phyloP scores from a whole-genome alignment of 73 alveolate genomes.

The Paramecium sonneborni region DNA sequence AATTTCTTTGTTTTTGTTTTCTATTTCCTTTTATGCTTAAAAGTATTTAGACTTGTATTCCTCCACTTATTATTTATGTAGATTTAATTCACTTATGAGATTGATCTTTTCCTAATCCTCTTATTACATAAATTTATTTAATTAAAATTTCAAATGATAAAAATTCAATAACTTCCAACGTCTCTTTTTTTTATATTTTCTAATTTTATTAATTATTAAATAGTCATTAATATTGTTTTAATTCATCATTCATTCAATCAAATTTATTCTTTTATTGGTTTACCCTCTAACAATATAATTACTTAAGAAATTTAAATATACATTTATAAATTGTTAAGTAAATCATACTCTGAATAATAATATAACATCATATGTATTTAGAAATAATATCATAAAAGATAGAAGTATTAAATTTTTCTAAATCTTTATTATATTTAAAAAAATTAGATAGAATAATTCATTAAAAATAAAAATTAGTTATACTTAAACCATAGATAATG shows the following conservation, averaged over 20 bases:
- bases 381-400: no score
- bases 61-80: neutral
- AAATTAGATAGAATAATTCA: no score
- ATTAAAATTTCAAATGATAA: neutral
- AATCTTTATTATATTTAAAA: no score
- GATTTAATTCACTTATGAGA: neutral
- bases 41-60: neutral
- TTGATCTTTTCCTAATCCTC: neutral
- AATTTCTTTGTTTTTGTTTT: neutral
- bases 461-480: no score
- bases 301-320: no score
- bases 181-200: neutral
- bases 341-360: no score
- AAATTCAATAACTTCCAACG: neutral
- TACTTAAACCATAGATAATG: no score
- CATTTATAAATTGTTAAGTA: no score
- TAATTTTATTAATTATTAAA: neutral
- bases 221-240: neutral
- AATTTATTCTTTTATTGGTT: no score
- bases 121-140: neutral
- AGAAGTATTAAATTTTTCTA: no score
- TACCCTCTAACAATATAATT: no score
- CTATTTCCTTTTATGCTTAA: neutral
- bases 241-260: neutral
- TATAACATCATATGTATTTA: no score